Evolutionary conservation across 805 yeast species (phyloP), one percentile per base, ranked within the genome.

Genomic region (Wickerhamomyces rabaulensis): DNA sequence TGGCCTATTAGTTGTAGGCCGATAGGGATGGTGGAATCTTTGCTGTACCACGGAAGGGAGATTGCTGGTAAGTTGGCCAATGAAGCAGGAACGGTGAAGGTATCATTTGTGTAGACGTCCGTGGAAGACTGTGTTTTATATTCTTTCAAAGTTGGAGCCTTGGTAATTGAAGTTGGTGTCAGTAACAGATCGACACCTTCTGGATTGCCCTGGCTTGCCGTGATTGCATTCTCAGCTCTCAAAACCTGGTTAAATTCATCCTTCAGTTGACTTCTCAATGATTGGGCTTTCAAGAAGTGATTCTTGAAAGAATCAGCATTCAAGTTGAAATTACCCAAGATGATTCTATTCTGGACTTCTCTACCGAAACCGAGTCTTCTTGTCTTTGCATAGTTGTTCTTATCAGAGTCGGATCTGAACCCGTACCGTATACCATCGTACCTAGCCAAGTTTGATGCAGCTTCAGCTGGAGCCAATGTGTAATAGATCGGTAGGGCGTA

Each of bases 341-440:
- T 65, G 31, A 94, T 81, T 57, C 99, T 77, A 43, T 88, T 76
- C 61, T 85, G 81, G 1, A 90, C 98, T 58, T 90, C 97, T 3
- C 63, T 64, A 0, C 97, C 97, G 59, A 95, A 84, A 0, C 84
- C 86, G 7, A 56, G 56, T 1, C 77, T 57, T 50, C 98, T 73
- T 2, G 94, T 86, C 3, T 71, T 67, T 1, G 77, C 74, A 55
- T 74, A 80, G n/a, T 74, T 65, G 26, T 72, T 63, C 19, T 59
- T 58, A 31, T 66, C 75, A 4, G 53, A 50, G 26, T 58, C 63
- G 1, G 75, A 70, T 35, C 86, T 69, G 46, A 59, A 65, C 0
- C 98, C 98, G 61, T 84, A 94, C 46, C 97, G 71, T 19, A 91
- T 69, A 3, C 99, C 99, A 65, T 94, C 99, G 60, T 76, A 94